Conservation (phyloP, 768 basidiomycete species). For the Asterophora parasitica region DNA sequence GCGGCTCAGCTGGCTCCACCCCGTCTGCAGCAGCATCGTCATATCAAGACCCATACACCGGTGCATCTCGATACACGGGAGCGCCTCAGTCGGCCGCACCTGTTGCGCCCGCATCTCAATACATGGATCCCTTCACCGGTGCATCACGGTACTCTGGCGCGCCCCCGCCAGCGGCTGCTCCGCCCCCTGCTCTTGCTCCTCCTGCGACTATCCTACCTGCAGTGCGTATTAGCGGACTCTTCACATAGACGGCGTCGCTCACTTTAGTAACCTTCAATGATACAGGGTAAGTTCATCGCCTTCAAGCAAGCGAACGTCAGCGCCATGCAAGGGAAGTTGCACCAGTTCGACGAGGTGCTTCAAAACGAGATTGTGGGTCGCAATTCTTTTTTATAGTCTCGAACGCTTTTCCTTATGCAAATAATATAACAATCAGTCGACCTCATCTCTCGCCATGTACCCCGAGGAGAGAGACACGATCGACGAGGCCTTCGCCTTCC, state of each 20-base stretch:
- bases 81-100: constrained; percentile 31
- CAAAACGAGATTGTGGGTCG: constrained; percentile 61
- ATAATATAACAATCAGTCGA: constrained; percentile 61
- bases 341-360: constrained; percentile 68
- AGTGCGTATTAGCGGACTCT: constrained; percentile 27
- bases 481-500: constrained; percentile 59
- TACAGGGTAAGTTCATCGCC: constrained; percentile 58
- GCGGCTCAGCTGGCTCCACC: constrained; percentile 33
- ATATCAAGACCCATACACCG: constrained; percentile 69
- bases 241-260: background rate
- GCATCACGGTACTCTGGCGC: constrained; percentile 55
- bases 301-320: constrained; percentile 81
- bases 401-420: background rate
- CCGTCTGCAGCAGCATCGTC: constrained; percentile 30
- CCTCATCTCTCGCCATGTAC: constrained; percentile 64
- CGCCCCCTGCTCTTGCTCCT: constrained; percentile 24
- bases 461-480: constrained; percentile 54
- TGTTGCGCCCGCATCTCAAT: constrained; percentile 28
- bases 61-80: constrained; percentile 57
- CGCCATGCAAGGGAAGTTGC: constrained; percentile 76
- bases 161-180: constrained; percentile 27
- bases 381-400: background rate
- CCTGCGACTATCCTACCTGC: constrained; percentile 45
- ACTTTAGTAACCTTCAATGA: background rate
- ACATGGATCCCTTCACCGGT: constrained; percentile 67